Conservation (phyloP, 495 filamentous ascomycete species). For the Aspergillus asperescens region DNA sequence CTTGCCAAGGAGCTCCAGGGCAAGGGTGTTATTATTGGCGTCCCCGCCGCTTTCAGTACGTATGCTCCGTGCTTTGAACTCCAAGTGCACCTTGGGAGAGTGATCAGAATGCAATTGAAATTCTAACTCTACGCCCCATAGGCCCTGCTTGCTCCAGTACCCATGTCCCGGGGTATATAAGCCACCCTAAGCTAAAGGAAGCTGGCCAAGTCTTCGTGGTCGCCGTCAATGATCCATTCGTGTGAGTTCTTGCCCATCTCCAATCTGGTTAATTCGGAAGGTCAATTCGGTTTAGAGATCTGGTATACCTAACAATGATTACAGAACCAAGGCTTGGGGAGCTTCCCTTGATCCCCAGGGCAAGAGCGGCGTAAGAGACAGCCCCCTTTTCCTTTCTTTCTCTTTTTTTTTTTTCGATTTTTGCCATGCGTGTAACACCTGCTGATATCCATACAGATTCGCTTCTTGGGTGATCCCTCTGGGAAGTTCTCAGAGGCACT, state of each 20-base stretch:
- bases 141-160: conserved; percentile 69
- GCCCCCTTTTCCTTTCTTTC: too few relatives aligned
- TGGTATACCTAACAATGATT: not conserved
- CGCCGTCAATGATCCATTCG: conserved; percentile 91
- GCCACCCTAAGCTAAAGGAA: conserved; percentile 62
- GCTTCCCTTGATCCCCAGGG: conserved; percentile 63
- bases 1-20: conserved; percentile 68
- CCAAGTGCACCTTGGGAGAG: not conserved
- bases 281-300: not conserved
- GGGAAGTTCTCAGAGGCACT: conserved; percentile 78
- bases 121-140: conserved; percentile 21
- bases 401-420: too few relatives aligned
- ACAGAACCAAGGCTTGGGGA: conserved; percentile 83
- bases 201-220: conserved; percentile 83
- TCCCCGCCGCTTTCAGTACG: conserved; percentile 83
- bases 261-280: not conserved
- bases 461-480: conserved; percentile 87
- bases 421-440: not conserved
- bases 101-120: not conserved
- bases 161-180: conserved; percentile 80
- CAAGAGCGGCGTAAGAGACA: conserved; percentile 65
- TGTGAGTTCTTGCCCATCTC: conserved; percentile 50
- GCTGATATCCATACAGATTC: conserved; percentile 47
- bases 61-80: conserved; percentile 9
- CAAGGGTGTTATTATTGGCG: conserved; percentile 78